phyloP scores from a whole-genome alignment of 225 moss, liverwort and hornwort species.

The Lunularia cruciata region DNA sequence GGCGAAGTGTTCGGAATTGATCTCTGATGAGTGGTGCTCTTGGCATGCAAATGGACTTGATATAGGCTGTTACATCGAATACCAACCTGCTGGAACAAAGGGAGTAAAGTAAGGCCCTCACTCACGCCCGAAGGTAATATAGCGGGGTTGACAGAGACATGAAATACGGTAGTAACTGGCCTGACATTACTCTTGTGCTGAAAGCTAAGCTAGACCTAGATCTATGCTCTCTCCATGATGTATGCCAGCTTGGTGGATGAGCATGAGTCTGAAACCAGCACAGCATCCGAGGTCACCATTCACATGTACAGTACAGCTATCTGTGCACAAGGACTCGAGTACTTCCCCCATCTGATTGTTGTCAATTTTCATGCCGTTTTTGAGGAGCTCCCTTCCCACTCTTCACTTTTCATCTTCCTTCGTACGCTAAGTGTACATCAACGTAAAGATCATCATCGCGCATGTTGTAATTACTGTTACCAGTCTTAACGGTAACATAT shows the following conservation, averaged over 20 bases:
- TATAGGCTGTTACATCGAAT: not conserved
- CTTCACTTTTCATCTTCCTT: not conserved
- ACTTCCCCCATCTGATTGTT: constrained; percentile 7
- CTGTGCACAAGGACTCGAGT: constrained; percentile 1
- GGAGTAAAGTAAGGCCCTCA: constrained; percentile 3
- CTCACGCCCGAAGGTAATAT: not conserved
- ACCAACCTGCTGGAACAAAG: not conserved
- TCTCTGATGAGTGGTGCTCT: not conserved
- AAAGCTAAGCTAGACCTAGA: constrained; percentile 5
- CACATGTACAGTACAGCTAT: constrained; percentile 10
- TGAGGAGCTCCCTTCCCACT: no score
- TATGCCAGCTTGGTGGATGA: constrained; percentile 1
- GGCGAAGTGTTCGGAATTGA: not conserved
- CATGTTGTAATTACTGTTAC: not conserved
- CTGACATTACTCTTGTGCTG: constrained; percentile 13
- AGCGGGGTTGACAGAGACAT: constrained; percentile 6
- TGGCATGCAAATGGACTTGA: not conserved
- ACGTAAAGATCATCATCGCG: not conserved
- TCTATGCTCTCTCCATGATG: constrained; percentile 10
- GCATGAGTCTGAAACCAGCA: not conserved
- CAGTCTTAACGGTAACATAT: not conserved
- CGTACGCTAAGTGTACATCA: not conserved
- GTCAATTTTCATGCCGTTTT: not conserved
- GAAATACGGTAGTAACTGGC: not conserved
- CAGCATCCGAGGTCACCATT: not conserved